Evolutionary conservation across 495 filamentous ascomycete genomes (phyloP), one percentile per base, ranked within the genome.

Genomic region (Aspergillus sparsus): DNA sequence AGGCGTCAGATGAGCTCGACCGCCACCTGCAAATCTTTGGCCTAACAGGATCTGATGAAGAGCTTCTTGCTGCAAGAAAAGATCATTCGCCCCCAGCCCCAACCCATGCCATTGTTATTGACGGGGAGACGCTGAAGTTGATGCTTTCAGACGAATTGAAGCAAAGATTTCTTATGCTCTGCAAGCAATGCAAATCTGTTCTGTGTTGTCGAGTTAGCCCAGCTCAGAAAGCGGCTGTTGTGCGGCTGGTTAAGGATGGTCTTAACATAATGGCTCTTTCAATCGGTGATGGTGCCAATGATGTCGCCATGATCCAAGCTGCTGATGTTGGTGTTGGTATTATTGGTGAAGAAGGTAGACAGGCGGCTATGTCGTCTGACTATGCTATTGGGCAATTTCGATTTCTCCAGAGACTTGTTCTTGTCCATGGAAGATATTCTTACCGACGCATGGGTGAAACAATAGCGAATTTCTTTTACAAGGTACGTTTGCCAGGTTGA

Each of bases 291-390:
- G 95, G 94, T 69, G 95, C 95, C 60, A 99, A 98, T 74, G 95
- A 99, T 75, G 95, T 98, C 61, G 95, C 95, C 39, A 99, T 99
- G 95, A 99, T 99, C 70, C 95, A 99, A 74, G 93, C 98, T 74
- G 95, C 95, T 5, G 92, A 99, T 74, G 91, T 98, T 16, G 95
- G 95, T 72, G 93, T 99, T 55, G 95, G 95, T 72, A 97, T 99
- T 73, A 93, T 95, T 61, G 95, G 95, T 74, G 91, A 92, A 62
- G 95, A 99, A 82, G 95, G 95, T 55, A 83, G 95, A 70, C 92
- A 96, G 72, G 95, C 95, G 41, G 95, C 92, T 68, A 99, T 99
- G 95, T 97, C 91, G 42, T 93, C 95, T 9, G 95, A 99, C 74
- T 99, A 96, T 74, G 94, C 94, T 39, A 97, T 99, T 68, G 95